Percentiles rank a stretch among this genome's conserved stretches.
phyloP scores from a whole-genome alignment of 352 stramenopile species.

The Phytopythium chamaehyphon region DNA sequence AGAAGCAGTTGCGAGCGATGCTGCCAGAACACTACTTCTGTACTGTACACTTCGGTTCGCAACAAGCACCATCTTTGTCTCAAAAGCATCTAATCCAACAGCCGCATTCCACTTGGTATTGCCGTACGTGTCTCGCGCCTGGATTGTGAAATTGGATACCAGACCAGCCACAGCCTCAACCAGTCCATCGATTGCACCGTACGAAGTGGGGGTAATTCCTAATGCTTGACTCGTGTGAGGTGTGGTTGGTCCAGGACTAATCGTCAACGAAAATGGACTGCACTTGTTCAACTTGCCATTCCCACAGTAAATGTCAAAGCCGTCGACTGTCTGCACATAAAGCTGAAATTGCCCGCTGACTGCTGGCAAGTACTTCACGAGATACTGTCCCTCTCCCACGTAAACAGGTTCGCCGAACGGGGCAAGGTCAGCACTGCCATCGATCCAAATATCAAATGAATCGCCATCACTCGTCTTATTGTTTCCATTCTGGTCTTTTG shows the following conservation, averaged over 20 bases:
- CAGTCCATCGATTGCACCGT: constrained; percentile 80
- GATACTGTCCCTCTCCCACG: constrained; percentile 89
- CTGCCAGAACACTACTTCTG: constrained; percentile 63
- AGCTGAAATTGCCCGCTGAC: constrained; percentile 88
- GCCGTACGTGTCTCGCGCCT: constrained; percentile 92
- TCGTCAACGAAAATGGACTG: constrained; percentile 90
- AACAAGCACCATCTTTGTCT: constrained; percentile 80
- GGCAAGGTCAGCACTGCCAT: constrained; percentile 38
- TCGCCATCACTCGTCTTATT: constrained; percentile 85
- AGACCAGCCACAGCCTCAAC: constrained; percentile 90
- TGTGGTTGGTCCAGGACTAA: constrained; percentile 86
- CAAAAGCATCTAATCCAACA: constrained; percentile 60
- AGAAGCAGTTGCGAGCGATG: constrained; percentile 14
- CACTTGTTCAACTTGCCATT: constrained; percentile 89
- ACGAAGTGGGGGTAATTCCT: constrained; percentile 44
- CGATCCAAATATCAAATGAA: constrained; percentile 65
- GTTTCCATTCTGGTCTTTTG: constrained; percentile 91
- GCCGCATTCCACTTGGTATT: constrained; percentile 62
- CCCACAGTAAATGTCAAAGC: constrained; percentile 95
- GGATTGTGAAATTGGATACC: constrained; percentile 93
- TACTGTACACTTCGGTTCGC: constrained; percentile 65
- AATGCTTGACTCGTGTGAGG: constrained; percentile 89
- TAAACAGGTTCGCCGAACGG: constrained; percentile 81
- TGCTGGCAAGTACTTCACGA: constrained; percentile 83
- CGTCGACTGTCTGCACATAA: constrained; percentile 88